Evolutionary conservation across 352 stramenopile species (phyloP).

Genomic region (Aphanomyces euteiches): DNA sequence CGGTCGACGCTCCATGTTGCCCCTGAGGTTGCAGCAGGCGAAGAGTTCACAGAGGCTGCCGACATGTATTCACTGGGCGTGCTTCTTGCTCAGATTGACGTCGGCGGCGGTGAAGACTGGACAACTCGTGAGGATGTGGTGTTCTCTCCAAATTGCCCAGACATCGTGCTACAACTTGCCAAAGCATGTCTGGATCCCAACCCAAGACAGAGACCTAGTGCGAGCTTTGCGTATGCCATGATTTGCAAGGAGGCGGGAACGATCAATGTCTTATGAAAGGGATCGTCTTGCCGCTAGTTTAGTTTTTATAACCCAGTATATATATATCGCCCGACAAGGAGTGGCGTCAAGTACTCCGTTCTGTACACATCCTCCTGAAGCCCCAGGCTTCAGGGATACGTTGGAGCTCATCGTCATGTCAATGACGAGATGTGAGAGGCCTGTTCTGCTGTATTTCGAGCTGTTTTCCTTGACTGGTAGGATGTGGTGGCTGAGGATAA

Average conservation of each 20-base stretch:
- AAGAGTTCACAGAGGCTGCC: slow-evolving; percentile 33
- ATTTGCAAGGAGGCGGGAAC: slow-evolving; percentile 4
- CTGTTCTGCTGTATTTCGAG: too few species aligned
- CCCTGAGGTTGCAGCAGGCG: slow-evolving; percentile 53
- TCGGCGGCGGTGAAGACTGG: slow-evolving; percentile 32
- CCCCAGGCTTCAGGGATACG: too few species aligned
- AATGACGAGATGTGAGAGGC: too few species aligned
- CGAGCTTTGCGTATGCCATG: slow-evolving; percentile 27
- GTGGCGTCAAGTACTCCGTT: too few species aligned
- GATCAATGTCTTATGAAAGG: background rate
- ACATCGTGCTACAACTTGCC: slow-evolving; percentile 14
- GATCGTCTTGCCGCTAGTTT: background rate
- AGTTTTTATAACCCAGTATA: background rate
- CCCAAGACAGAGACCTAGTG: slow-evolving; percentile 19
- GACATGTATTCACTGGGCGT: slow-evolving; percentile 77
- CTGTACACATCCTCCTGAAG: too few species aligned
- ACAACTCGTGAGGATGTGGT: background rate
- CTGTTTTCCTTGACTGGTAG: too few species aligned
- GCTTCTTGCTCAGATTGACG: slow-evolving; percentile 56
- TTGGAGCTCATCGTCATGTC: too few species aligned
- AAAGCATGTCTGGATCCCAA: slow-evolving; percentile 18
- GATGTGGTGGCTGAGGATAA: background rate
- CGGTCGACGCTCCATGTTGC: slow-evolving; percentile 49
- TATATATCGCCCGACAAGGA: too few species aligned
- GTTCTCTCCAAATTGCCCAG: slow-evolving; percentile 8